phyloP scores from a whole-genome alignment of 106 monocot genomes.

The Apostasia shenzhenica region DNA sequence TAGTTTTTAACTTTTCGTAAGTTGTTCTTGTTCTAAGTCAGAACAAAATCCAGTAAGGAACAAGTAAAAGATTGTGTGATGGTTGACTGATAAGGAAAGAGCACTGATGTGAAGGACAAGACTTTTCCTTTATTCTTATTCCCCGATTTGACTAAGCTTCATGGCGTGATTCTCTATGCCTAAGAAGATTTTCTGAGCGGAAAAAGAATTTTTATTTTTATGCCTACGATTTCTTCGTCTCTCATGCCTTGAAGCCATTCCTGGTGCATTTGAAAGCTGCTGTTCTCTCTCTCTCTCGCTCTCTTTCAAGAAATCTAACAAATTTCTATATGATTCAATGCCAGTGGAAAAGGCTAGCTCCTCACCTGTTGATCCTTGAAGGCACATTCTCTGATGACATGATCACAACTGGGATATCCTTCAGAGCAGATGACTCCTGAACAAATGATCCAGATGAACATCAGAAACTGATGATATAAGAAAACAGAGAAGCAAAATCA shows the following conservation, averaged over 20 bases:
- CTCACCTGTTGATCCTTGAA: conserved; percentile 71
- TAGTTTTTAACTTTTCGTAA: not conserved
- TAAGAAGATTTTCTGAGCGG: no score
- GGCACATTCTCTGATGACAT: conserved; percentile 95
- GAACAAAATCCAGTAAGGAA: conserved; percentile 26
- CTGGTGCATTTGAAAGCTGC: no score
- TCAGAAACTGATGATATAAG: not conserved
- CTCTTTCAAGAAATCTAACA: no score
- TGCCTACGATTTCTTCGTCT: no score
- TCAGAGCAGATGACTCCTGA: conserved; percentile 64
- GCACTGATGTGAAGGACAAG: not conserved
- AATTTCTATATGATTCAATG: no score
- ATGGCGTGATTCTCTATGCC: no score
- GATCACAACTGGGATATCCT: conserved; percentile 83
- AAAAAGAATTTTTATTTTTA: no score
- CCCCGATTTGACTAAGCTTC: conserved; percentile 9
- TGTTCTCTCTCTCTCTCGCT: no score
- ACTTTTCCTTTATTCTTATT: conserved; percentile 19
- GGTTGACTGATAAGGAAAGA: conserved; percentile 17
- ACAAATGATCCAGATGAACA: conserved; percentile 3
- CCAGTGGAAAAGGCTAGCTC: not conserved
- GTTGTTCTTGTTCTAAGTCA: conserved; percentile 1
- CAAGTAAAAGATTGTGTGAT: conserved; percentile 33
- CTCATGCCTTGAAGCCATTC: no score
- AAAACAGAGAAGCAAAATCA: not conserved